phyloP scores from a whole-genome alignment of 331 rosid genomes.

The Acacia pycnantha region DNA sequence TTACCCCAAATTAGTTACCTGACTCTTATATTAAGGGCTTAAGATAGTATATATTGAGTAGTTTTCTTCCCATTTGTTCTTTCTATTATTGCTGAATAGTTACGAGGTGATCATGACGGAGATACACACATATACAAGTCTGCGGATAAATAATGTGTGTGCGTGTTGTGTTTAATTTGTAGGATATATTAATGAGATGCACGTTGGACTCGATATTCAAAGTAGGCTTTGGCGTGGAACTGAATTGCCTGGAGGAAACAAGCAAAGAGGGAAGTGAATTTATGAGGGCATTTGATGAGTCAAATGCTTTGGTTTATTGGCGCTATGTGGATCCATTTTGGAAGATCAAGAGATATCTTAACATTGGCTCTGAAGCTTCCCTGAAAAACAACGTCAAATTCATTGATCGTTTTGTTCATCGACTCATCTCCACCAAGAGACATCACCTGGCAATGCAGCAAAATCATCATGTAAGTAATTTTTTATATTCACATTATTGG shows the following conservation, averaged over 20 bases:
- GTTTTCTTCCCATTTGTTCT: too few relatives aligned
- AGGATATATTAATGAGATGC: slow-evolving; percentile 55
- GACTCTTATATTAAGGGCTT: too few relatives aligned
- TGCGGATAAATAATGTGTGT: neutral
- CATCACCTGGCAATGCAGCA: neutral
- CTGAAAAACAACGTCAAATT: slow-evolving; percentile 38
- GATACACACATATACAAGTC: neutral
- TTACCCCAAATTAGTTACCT: too few relatives aligned
- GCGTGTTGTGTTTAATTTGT: neutral
- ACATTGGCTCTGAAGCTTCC: slow-evolving; percentile 48
- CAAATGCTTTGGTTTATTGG: slow-evolving; percentile 41
- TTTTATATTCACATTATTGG: too few relatives aligned
- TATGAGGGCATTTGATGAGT: slow-evolving; percentile 51
- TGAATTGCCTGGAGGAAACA: slow-evolving; percentile 47
- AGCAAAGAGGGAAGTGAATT: slow-evolving; percentile 39
- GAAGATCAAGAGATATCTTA: slow-evolving; percentile 44
- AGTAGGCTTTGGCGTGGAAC: slow-evolving; percentile 53
- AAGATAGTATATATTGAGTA: too few relatives aligned
- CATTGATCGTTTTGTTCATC: slow-evolving; percentile 38
- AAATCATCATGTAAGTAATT: neutral
- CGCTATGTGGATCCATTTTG: slow-evolving; percentile 53
- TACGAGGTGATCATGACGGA: too few relatives aligned
- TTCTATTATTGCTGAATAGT: too few relatives aligned
- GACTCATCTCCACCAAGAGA: slow-evolving; percentile 25
- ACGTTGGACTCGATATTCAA: slow-evolving; percentile 53